Base-by-base conservation (phyloP, 164 flowering plant genomes). In the Vitis rupestris region DNA sequence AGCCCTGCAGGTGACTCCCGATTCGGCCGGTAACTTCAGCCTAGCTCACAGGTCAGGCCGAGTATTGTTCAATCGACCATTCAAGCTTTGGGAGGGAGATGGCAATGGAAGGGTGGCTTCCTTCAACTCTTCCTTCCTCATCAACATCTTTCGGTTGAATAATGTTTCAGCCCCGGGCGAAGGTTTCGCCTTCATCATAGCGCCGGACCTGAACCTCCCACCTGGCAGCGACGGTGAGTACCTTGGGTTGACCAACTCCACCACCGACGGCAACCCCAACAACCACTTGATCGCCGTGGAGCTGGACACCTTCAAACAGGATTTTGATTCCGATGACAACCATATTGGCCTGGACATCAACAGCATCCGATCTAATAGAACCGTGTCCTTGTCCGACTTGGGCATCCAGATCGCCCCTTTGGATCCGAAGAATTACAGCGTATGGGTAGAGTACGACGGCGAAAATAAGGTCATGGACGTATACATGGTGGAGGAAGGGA, bases 1-100 rank as follows among this genome's bases (percentile, higher is more conserved):
- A 9, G 86, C 86, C 16, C 79, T 83, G 27, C 86, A 83, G 58
- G 44, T 83, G 5, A 83, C 84, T 17, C 84, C 84, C 0, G 84
- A 83, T 58, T 69, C 84, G 23, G 61, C 55, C 63, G 74, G 75
- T 49, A 69, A 65, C 62, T 65, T 64, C 71, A 31, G 49, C 19
- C 61, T 70, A 13, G 17, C 17, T 4, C 65, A 73, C 71, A 50
- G 58, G 27, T 76, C 79, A 2, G 76, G 79, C 2, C 16, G 76
- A 4, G n/a, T 76, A 47, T 54, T 76, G 7, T 71, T 57, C 67
- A 59, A 68, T 8, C n/a, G 58, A 4, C 3, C 66, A 1, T 76
- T 76, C 61, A 27, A 14, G 56, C 72, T 76, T 9, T 72, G 76
- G 72, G 53, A 63, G 2, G 63, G 37, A 0, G 57, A 14, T 14